Conservation (phyloP, 352 stramenopile genomes). For the Phytophthora meadii region DNA sequence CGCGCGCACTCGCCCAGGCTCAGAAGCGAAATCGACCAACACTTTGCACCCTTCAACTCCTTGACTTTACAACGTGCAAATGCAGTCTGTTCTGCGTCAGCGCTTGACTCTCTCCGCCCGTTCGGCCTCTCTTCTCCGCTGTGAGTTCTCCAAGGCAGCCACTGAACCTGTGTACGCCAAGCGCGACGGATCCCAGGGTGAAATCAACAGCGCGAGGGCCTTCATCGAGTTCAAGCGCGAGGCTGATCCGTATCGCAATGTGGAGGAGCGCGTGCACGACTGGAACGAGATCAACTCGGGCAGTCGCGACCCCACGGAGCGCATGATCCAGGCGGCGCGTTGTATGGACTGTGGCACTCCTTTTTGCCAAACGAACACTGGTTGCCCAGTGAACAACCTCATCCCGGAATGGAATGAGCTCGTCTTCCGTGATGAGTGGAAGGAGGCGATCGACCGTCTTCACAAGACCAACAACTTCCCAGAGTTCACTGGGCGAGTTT, state of each 20-base stretch:
- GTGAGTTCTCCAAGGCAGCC: slow-evolving; percentile 33
- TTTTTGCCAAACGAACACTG: slow-evolving; percentile 98
- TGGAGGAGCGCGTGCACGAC: slow-evolving; percentile 94
- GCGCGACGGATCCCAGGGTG: slow-evolving; percentile 72
- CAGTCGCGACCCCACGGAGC: slow-evolving; percentile 87
- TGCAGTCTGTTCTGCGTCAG: slow-evolving; percentile 40
- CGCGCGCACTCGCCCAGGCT: slow-evolving; percentile 18
- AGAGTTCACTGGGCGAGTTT: slow-evolving; percentile 98
- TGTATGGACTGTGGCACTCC: slow-evolving; percentile 99
- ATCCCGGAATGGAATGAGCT: slow-evolving; percentile 99
- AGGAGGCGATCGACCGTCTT: slow-evolving; percentile 95
- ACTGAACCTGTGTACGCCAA: slow-evolving; percentile 51
- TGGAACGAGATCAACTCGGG: slow-evolving; percentile 97
- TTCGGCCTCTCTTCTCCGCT: slow-evolving; percentile 16
- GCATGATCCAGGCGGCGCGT: slow-evolving; percentile 94
- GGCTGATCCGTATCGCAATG: slow-evolving; percentile 94
- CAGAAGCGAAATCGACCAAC: slow-evolving; percentile 9
- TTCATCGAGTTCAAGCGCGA: slow-evolving; percentile 87
- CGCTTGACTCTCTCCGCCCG: slow-evolving; percentile 20
- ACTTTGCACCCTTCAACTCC: neutral
- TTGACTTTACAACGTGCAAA: slow-evolving; percentile 5
- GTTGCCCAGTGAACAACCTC: slow-evolving; percentile 98
- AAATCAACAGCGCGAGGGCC: slow-evolving; percentile 74
- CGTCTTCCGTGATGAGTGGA: slow-evolving; percentile 97
- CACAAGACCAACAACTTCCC: slow-evolving; percentile 99